Conservation (phyloP, 2,329 filamentous ascomycete genomes). For the Neopestalotiopsis clavispora region DNA sequence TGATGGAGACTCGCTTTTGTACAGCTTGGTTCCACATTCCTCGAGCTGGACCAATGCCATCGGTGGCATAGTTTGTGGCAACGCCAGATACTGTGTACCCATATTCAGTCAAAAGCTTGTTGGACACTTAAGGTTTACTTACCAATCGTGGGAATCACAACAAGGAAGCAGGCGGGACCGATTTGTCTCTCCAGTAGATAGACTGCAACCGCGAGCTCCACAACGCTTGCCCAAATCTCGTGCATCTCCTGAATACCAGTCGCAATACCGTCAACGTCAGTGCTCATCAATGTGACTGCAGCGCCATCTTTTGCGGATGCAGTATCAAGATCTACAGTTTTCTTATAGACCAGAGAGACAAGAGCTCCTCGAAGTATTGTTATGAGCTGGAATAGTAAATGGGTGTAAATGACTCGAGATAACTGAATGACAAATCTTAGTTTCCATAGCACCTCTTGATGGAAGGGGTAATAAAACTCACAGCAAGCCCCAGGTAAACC, state of each 20-base stretch:
- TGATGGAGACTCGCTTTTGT: slow-evolving; percentile 37
- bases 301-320: slow-evolving; percentile 40
- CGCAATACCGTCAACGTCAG: slow-evolving; percentile 49
- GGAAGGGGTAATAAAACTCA: background rate
- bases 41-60: slow-evolving; percentile 33
- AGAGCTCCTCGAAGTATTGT: slow-evolving; percentile 40
- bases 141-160: slow-evolving; percentile 38
- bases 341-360: slow-evolving; percentile 36
- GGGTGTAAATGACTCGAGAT: background rate
- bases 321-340: slow-evolving; percentile 34
- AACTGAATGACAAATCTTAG: background rate
- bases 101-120: background rate
- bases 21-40: slow-evolving; percentile 41
- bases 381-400: background rate
- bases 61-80: slow-evolving; percentile 28
- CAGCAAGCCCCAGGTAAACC: slow-evolving; percentile 8
- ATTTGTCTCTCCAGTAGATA: slow-evolving; percentile 53
- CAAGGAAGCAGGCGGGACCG: slow-evolving; percentile 51
- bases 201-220: slow-evolving; percentile 49
- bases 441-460: background rate
- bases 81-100: slow-evolving; percentile 24
- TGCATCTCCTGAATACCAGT: slow-evolving; percentile 41
- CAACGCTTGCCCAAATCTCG: slow-evolving; percentile 43
- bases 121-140: background rate
- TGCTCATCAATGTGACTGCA: slow-evolving; percentile 51